Evolutionary conservation across 2,329 filamentous ascomycete genomes (phyloP), one percentile per base, ranked within the genome.

Genomic region (Ophiosphaerella herpotricha): DNA sequence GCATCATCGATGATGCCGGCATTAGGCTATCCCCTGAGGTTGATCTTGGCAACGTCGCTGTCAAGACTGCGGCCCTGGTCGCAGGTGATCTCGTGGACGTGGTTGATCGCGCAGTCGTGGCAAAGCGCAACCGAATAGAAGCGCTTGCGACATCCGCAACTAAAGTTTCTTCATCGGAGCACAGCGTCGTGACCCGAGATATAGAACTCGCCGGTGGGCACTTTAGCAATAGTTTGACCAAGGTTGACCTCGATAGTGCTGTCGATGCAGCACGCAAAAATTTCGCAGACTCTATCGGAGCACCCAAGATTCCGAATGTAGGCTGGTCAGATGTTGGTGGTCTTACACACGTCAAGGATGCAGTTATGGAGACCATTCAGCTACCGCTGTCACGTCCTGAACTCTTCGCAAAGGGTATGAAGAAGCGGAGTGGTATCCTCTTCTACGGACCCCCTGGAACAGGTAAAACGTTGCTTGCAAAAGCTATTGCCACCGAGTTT

Each of bases 221-320:
- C 35, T 82, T 87, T 8, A 89, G 89, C 5, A 86, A 86, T 24
- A 90, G 89, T 44, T 80, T 99, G 9, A 92, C 86, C 1, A 89
- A 89, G 60, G 79, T 82, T 2, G 94, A 99, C 72, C 93, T 97
- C 58, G 91, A 96, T 46, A 77, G 87, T n/a, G 94, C 94, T 0
- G 93, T 99, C 3, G 93, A 97, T 52, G 91, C 92, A 5, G 94
- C 94, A 1, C 86, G 94, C 46, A 97, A 97, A 81, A 97, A 97
- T 74, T 99, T 99, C 71, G 93, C 94, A 5, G 94, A 97, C 72
- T 88, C 93, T 0, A 99, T 99, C 57, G 94, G 94, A 21, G 94
- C 94, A 5, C 94, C 94, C 2, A 97, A 97, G 81, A 97, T 97
- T 55, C 94, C 93, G 6, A 97, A 96, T 56, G 94, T 99, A 6